phyloP scores from a whole-genome alignment of 2,329 filamentous ascomycete species.

The Clarireedia hainanense region DNA sequence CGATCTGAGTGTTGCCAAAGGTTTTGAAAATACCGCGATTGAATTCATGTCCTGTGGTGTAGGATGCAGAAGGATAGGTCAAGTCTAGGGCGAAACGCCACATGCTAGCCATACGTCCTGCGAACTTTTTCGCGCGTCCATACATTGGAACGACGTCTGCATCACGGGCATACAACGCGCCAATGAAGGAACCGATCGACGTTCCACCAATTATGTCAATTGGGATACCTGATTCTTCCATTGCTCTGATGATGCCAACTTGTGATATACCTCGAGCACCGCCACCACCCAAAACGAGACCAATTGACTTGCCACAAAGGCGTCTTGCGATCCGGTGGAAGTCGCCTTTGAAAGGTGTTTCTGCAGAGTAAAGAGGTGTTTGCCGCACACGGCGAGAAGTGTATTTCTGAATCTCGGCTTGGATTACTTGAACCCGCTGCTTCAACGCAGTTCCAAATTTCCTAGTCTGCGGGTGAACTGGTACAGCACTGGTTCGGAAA shows the following conservation, averaged over 20 bases:
- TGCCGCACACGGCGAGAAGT: conserved; percentile 89
- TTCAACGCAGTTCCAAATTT: conserved; percentile 81
- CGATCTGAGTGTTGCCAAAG: conserved; percentile 92
- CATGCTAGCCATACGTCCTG: conserved; percentile 96
- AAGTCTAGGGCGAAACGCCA: conserved; percentile 97
- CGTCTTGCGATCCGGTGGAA: conserved; percentile 88
- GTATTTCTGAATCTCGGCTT: conserved; percentile 97
- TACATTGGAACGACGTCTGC: conserved; percentile 97
- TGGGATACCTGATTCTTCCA: conserved; percentile 93
- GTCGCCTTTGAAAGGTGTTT: conserved; percentile 91
- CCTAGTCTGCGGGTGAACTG: conserved; percentile 65
- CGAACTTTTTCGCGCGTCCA: conserved; percentile 92
- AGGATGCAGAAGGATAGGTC: conserved; percentile 92
- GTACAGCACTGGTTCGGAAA: conserved; percentile 68
- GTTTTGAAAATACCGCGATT: conserved; percentile 98
- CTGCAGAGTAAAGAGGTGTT: conserved; percentile 79
- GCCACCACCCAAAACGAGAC: conserved; percentile 86
- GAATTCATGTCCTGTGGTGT: conserved; percentile 98
- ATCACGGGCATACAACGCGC: conserved; percentile 89
- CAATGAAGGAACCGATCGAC: conserved; percentile 92
- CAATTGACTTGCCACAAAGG: conserved; percentile 89
- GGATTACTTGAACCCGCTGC: conserved; percentile 85
- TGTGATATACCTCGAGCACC: conserved; percentile 89
- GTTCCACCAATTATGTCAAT: conserved; percentile 94
- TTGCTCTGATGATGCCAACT: conserved; percentile 84